Conservation (phyloP, 495 filamentous ascomycete genomes). For the Annulohypoxylon maeteangense region DNA sequence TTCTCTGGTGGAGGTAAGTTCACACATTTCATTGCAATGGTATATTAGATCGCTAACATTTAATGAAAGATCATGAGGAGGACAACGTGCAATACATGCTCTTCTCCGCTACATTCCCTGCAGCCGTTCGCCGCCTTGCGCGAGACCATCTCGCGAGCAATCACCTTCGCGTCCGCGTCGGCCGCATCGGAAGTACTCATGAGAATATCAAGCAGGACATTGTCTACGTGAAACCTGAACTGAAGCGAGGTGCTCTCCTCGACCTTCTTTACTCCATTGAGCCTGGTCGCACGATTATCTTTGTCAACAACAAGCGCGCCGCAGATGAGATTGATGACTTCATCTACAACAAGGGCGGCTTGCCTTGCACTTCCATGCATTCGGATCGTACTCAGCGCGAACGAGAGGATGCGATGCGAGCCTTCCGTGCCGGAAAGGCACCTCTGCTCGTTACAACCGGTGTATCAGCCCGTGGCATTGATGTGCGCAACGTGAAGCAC, state of each 20-base stretch:
- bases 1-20: conserved; percentile 79
- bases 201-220: conserved; percentile 82
- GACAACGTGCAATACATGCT: conserved; percentile 85
- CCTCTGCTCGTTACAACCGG: conserved; percentile 89
- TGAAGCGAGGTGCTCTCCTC: conserved; percentile 76
- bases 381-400: conserved; percentile 87
- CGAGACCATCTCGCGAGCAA: conserved; percentile 74
- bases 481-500: conserved; percentile 85
- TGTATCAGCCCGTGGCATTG: conserved; percentile 88
- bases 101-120: conserved; percentile 94
- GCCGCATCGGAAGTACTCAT: conserved; percentile 83
- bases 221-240: conserved; percentile 65
- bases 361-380: conserved; percentile 90
- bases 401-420: conserved; percentile 91
- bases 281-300: conserved; percentile 86
- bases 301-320: conserved; percentile 80
- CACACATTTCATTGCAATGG: not conserved
- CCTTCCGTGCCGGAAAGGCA: conserved; percentile 76
- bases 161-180: conserved; percentile 82
- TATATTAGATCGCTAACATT: conserved; percentile 16
- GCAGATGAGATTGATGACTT: conserved; percentile 89
- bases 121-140: conserved; percentile 77
- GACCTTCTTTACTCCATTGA: conserved; percentile 75
- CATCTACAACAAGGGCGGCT: conserved; percentile 75
- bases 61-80: conserved; percentile 74